Percentiles rank a stretch among this genome's conserved stretches.
These are phyloP conservation scores for Cladophialophora bantiana DNA, from an alignment of 2,329 filamentous ascomycete genomes.

Conservation along the genomic window DNA sequence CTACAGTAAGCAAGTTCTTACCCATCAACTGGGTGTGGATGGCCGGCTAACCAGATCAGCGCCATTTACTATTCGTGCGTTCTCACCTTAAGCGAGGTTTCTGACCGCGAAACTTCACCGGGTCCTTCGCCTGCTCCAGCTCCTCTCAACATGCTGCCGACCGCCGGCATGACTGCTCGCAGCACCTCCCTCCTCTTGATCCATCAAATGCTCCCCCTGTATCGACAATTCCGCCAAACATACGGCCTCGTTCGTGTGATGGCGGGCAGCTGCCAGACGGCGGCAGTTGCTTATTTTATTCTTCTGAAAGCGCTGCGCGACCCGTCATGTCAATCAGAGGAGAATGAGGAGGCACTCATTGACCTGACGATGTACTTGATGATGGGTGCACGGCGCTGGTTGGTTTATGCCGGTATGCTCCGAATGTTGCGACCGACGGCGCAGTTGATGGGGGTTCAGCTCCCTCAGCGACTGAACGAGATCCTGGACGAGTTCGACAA, in stretches of 20 bases:
- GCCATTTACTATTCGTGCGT: conserved; percentile 13
- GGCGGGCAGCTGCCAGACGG: conserved; percentile 19
- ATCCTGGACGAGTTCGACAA: conserved; percentile 17
- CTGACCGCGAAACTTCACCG: conserved; percentile 1
- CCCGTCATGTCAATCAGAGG: conserved; percentile 3
- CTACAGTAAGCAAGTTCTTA: conserved; percentile 10
- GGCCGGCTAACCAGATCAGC: background rate
- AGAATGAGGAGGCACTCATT: conserved; percentile 12
- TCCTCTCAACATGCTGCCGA: background rate
- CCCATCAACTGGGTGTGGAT: background rate
- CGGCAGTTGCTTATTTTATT: conserved; percentile 12
- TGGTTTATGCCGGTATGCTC: conserved; percentile 14
- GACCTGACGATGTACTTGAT: conserved; percentile 16
- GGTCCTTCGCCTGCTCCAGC: background rate
- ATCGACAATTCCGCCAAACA: conserved; percentile 9
- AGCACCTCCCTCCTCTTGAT: conserved; percentile 18
- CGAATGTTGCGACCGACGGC: conserved; percentile 15
- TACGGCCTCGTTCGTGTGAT: conserved; percentile 16
- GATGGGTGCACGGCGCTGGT: conserved; percentile 14
- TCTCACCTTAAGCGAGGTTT: conserved; percentile 17
- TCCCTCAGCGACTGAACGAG: background rate
- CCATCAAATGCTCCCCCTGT: conserved; percentile 10
- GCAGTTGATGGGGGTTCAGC: conserved; percentile 15
- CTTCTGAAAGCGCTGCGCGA: conserved; percentile 8
- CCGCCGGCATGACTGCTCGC: conserved; percentile 1